A percentile compares a stretch with the other conserved stretches of the same genome.
Conservation (phyloP, 108 stramenopile genomes). For the Cyclostephanos tholiformis region DNA sequence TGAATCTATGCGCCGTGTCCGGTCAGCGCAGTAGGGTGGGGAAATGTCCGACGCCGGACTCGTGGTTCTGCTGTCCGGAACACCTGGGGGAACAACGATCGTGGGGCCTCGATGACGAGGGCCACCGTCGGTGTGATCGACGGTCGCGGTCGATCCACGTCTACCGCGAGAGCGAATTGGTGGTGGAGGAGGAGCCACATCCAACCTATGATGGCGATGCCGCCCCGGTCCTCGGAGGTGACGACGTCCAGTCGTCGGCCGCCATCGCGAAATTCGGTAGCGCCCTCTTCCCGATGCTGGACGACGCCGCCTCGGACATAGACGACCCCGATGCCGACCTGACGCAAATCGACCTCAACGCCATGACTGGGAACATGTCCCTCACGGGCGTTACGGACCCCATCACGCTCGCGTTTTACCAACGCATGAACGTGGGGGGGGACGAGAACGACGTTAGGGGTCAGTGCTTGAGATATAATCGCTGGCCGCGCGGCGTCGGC, state of each 20-base stretch:
- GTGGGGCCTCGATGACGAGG: constrained; percentile 33
- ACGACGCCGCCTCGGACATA: not conserved
- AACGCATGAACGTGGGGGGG: constrained; percentile 50
- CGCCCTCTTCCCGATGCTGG: constrained; percentile 28
- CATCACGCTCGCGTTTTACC: constrained; percentile 75
- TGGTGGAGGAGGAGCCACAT: constrained; percentile 84
- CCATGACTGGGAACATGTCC: constrained; percentile 55
- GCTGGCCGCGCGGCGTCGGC: constrained; percentile 73
- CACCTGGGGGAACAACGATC: constrained; percentile 81
- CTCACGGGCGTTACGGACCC: constrained; percentile 63
- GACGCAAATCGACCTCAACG: constrained; percentile 84
- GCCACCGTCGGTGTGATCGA: no score
- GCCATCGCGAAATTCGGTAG: not conserved
- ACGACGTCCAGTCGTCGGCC: constrained; percentile 9
- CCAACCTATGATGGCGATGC: constrained; percentile 1
- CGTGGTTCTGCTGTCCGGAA: constrained; percentile 66
- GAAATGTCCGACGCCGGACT: constrained; percentile 68
- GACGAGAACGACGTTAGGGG: constrained; percentile 60
- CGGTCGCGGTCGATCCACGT: constrained; percentile 47
- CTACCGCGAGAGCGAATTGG: constrained; percentile 71
- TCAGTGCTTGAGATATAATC: constrained; percentile 79
- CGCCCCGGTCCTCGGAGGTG: not conserved
- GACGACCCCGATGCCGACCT: constrained; percentile 64
- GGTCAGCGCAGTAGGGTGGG: constrained; percentile 62
- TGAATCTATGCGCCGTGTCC: constrained; percentile 73